A percentile compares a stretch with the other conserved stretches of the same genome.
These are phyloP conservation scores for Cunninghamia lanceolata DNA, from an alignment of 75 land plant species.

Conservation along the genomic window DNA sequence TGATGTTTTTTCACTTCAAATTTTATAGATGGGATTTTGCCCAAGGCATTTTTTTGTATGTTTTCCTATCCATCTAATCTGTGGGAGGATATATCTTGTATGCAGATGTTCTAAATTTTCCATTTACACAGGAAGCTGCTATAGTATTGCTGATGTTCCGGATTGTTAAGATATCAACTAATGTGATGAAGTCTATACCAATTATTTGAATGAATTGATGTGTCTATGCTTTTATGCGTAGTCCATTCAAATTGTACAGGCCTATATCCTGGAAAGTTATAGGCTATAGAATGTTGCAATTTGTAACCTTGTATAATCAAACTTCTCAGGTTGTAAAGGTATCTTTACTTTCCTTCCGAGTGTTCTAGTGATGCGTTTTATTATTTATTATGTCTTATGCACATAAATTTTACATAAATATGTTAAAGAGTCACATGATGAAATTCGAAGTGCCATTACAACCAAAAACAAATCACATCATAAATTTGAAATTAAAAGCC, in stretches of 20 bases:
- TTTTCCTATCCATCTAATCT: neutral
- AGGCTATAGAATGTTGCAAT: neutral
- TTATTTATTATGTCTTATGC: neutral
- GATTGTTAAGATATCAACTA: slow-evolving; percentile 7
- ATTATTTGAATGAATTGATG: neutral
- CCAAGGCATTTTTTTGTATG: neutral
- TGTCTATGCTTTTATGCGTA: neutral
- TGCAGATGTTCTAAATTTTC: neutral
- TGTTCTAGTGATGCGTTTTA: neutral
- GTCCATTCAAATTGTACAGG: neutral
- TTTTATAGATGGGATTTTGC: neutral
- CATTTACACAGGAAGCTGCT: neutral
- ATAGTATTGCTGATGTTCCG: neutral
- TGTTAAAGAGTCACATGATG: neutral
- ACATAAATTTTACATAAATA: neutral
- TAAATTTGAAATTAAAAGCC: neutral
- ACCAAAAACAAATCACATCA: neutral
- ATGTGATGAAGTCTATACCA: neutral
- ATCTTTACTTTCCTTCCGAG: neutral
- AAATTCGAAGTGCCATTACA: neutral
- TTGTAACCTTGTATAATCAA: neutral
- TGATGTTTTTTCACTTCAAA: neutral
- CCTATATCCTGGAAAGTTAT: neutral
- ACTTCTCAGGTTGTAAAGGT: neutral
- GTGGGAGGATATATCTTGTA: neutral